phyloP scores from a whole-genome alignment of 768 basidiomycete species.

The Suillus discolor region DNA sequence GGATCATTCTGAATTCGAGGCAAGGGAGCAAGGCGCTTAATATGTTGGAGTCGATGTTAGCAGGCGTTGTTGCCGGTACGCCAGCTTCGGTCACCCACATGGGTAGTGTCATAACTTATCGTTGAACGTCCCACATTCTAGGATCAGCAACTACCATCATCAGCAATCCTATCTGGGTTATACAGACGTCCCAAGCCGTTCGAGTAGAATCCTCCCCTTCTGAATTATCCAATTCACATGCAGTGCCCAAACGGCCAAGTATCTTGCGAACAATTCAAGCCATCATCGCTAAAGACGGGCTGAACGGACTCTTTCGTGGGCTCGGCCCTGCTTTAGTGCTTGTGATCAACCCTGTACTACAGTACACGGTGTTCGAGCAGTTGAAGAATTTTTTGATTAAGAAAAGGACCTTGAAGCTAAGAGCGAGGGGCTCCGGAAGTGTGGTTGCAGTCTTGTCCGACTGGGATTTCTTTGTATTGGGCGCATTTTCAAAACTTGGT shows the following conservation, averaged over 20 bases:
- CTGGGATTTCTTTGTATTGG: slow-evolving; percentile 93
- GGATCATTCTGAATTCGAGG: slow-evolving; percentile 55
- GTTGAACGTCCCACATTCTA: slow-evolving; percentile 26
- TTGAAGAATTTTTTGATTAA: slow-evolving; percentile 82
- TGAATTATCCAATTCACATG: slow-evolving; percentile 26
- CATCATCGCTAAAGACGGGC: slow-evolving; percentile 74
- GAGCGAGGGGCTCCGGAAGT: slow-evolving; percentile 45
- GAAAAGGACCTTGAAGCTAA: slow-evolving; percentile 56
- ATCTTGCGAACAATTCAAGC: slow-evolving; percentile 69
- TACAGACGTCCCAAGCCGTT: slow-evolving; percentile 89
- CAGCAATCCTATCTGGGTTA: slow-evolving; percentile 96
- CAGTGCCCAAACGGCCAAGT: slow-evolving; percentile 50
- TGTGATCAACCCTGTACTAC: slow-evolving; percentile 92
- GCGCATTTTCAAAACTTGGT: slow-evolving; percentile 91
- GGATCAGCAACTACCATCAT: slow-evolving; percentile 88
- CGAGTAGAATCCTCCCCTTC: slow-evolving; percentile 40
- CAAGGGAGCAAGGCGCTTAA: slow-evolving; percentile 68
- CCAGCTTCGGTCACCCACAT: not conserved
- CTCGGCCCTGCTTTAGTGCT: slow-evolving; percentile 92
- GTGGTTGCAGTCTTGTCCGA: slow-evolving; percentile 65
- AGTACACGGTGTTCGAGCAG: slow-evolving; percentile 95
- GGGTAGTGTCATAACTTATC: not conserved
- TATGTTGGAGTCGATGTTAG: slow-evolving; percentile 88
- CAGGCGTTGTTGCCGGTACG: slow-evolving; percentile 83
- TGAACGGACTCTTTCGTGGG: slow-evolving; percentile 86